These are phyloP conservation scores for Claviceps monticola DNA, from an alignment of 2,329 filamentous ascomycete species.

Conservation along the genomic window DNA sequence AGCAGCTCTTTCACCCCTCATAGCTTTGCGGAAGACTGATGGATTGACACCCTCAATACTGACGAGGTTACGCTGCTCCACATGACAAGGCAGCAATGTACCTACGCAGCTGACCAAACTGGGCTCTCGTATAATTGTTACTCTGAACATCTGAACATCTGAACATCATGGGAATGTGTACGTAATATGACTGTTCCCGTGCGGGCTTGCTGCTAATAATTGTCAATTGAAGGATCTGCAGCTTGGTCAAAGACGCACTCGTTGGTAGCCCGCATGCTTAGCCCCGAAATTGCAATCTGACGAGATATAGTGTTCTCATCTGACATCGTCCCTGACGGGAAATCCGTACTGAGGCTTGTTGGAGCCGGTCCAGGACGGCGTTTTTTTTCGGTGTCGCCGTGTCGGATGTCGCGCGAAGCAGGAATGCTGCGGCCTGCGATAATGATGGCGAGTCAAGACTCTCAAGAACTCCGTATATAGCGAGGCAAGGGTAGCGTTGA, in stretches of 20 bases:
- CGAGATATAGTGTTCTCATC: too few relatives aligned
- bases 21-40: neutral
- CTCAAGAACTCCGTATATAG: too few relatives aligned
- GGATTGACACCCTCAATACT: neutral
- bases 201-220: too few relatives aligned
- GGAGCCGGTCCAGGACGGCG: neutral
- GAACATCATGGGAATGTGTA: neutral
- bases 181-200: too few relatives aligned
- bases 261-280: too few relatives aligned
- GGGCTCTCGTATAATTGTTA: neutral
- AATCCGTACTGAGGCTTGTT: too few relatives aligned
- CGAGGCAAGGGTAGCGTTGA: too few relatives aligned
- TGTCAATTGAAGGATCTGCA: too few relatives aligned
- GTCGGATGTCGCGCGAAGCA: neutral
- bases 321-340: too few relatives aligned
- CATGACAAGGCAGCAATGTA: neutral
- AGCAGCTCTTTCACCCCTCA: neutral
- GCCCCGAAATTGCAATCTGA: too few relatives aligned
- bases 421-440: neutral
- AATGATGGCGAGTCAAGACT: too few relatives aligned
- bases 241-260: too few relatives aligned
- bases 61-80: neutral
- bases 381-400: neutral
- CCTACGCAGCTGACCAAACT: conserved; percentile 3
- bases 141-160: neutral